phyloP scores from a whole-genome alignment of 352 stramenopile species.

The Salisapilia sapeloensis region DNA sequence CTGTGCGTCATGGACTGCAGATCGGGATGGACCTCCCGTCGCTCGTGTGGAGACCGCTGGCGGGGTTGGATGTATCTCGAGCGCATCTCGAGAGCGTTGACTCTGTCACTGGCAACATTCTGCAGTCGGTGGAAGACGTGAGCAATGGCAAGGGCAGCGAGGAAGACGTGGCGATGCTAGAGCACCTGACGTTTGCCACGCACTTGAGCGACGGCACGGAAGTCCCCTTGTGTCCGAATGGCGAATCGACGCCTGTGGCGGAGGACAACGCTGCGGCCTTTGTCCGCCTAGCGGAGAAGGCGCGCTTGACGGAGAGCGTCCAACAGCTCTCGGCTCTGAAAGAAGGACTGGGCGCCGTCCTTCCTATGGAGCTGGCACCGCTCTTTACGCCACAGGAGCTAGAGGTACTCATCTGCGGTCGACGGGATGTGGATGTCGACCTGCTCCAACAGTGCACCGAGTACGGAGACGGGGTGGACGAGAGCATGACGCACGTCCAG shows the following conservation, averaged over 20 bases:
- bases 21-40: conserved; percentile 84
- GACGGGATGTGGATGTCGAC: conserved; percentile 92
- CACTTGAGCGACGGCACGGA: conserved; percentile 68
- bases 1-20: conserved; percentile 89
- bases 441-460: conserved; percentile 91
- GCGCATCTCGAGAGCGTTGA: conserved; percentile 71
- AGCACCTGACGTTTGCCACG: conserved; percentile 61
- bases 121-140: conserved; percentile 48
- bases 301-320: conserved; percentile 56
- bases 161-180: conserved; percentile 19
- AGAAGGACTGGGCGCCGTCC: conserved; percentile 84
- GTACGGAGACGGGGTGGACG: conserved; percentile 91
- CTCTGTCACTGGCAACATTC: conserved; percentile 47
- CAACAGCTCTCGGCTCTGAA: conserved; percentile 63
- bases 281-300: conserved; percentile 48
- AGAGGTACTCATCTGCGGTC: conserved; percentile 92
- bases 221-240: conserved; percentile 39
- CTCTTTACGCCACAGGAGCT: conserved; percentile 94
- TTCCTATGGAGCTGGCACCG: conserved; percentile 92
- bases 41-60: conserved; percentile 75
- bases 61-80: conserved; percentile 53
- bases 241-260: conserved; percentile 53
- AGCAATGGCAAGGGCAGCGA: too few species aligned
- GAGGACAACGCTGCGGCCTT: conserved; percentile 37
- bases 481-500: conserved; percentile 80